Base-by-base conservation (phyloP, 1,284 basidiomycete genomes). In the Fomes fomentarius region DNA sequence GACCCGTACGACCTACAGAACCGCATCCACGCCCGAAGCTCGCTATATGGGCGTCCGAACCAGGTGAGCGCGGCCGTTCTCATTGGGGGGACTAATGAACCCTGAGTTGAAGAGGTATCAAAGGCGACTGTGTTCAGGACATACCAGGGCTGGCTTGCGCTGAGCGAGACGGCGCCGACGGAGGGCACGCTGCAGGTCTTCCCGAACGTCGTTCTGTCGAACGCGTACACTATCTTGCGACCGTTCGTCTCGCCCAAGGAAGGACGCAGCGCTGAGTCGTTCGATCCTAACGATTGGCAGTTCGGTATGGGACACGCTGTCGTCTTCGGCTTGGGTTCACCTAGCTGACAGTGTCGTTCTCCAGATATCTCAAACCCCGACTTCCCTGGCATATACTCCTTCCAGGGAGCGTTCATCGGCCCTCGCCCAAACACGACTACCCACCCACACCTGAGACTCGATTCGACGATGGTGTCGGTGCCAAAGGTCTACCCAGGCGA, bases 151-250 rank as follows among this genome's bases (percentile, higher is more conserved):
- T 88, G 87, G 87, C 69, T 87, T 22, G 79, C 86, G 2, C 74
- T 89, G 71, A 87, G 84, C 61, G 81, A 87, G 63, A 93, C 87
- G 0, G 85, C 77, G 0, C 89, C 91, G 0, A 79, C 76, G 1
- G 81, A 95, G 66, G 92, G 94, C 14, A 95, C 93, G 0, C 75
- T 95, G 3, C 78, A 76, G 61, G 87, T 94, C 12, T 93, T 91
- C 71, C 92, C 93, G 0, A 79, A 88, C 61, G 75, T 96, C 9
- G 64, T 79, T 8, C 76, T 93, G 21, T 84, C 87, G 10, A 91
- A 91, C 47, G 84, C 91, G 0, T 95, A 95, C 70, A 82, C 82
- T 54, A 87, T 94, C 22, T 77, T 96, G 2, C 82, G 93, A 1
- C 93, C 93, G 0, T 92, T 96, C 76, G 94, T 96, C 80, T 38